Conservation (phyloP, 805 yeast species). For the Candida incommunis region DNA sequence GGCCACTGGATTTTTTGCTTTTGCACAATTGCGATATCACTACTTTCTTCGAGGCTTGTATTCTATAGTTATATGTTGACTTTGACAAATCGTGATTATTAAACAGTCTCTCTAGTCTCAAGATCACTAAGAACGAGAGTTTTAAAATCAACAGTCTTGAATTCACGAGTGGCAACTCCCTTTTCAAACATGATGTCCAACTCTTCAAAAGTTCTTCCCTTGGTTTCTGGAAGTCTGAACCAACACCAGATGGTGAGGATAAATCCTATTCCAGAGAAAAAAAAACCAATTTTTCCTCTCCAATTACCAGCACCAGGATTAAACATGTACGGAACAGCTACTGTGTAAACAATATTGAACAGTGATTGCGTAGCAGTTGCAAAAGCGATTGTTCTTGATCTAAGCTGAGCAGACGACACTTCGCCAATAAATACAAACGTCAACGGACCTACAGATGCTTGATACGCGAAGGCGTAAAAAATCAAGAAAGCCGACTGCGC, state of each 20-base stretch:
- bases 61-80: no score
- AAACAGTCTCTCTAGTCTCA: no score
- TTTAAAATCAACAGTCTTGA: neutral
- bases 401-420: constrained; percentile 23
- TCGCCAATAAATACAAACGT: constrained; percentile 26
- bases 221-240: constrained; percentile 42
- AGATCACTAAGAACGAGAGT: neutral
- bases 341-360: constrained; percentile 21
- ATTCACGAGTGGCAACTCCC: neutral
- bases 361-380: constrained; percentile 18
- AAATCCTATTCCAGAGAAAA: constrained; percentile 27
- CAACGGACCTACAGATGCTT: constrained; percentile 26
- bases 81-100: no score
- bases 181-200: constrained; percentile 33
- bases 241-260: constrained; percentile 27
- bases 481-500: neutral
- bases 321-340: constrained; percentile 28
- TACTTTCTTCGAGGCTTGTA: no score
- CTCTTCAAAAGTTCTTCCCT: constrained; percentile 41
- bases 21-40: no score
- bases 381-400: constrained; percentile 26
- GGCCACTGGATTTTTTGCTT: no score
- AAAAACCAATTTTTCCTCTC: constrained; percentile 34
- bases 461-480: constrained; percentile 19
- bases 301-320: constrained; percentile 30